Evolutionary conservation across 1,284 basidiomycete genomes (phyloP).

Genomic region (Takashimella koratensis): DNA sequence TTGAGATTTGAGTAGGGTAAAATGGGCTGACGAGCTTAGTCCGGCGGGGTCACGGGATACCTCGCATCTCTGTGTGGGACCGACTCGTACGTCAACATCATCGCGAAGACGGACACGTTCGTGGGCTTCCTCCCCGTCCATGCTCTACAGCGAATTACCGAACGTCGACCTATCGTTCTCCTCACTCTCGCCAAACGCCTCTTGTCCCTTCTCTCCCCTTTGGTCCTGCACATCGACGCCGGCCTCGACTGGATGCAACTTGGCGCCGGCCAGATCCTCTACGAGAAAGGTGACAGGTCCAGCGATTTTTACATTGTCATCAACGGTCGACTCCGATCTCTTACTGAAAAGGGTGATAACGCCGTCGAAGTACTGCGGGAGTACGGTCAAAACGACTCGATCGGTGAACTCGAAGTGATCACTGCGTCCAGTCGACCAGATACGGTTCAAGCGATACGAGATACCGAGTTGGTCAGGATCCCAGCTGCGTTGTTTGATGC

Average conservation of each 20-base stretch:
- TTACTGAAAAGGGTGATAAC: slow-evolving; percentile 61
- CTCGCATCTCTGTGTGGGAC: slow-evolving; percentile 89
- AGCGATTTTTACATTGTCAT: slow-evolving; percentile 99
- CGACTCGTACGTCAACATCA: slow-evolving; percentile 91
- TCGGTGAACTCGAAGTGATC: slow-evolving; percentile 90
- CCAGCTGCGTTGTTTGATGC: slow-evolving; percentile 97
- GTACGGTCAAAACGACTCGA: slow-evolving; percentile 78
- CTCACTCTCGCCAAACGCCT: slow-evolving; percentile 94
- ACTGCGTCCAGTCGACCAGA: slow-evolving; percentile 82
- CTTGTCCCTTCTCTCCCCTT: slow-evolving; percentile 86
- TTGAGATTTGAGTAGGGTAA: not conserved
- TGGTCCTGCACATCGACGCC: slow-evolving; percentile 94
- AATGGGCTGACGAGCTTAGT: slow-evolving; percentile 52
- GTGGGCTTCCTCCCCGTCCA: slow-evolving; percentile 89
- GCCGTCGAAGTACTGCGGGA: slow-evolving; percentile 79
- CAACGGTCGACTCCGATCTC: slow-evolving; percentile 87
- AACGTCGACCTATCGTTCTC: slow-evolving; percentile 90
- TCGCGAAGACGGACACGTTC: slow-evolving; percentile 93
- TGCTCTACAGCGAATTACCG: slow-evolving; percentile 83
- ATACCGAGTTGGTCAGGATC: slow-evolving; percentile 97
- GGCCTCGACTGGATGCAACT: slow-evolving; percentile 99
- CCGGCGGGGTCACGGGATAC: slow-evolving; percentile 98
- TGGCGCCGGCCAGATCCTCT: slow-evolving; percentile 70
- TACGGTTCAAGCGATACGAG: slow-evolving; percentile 95
- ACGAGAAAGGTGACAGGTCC: slow-evolving; percentile 81